Evolutionary conservation across 2,329 filamentous ascomycete genomes (phyloP), one percentile per base, ranked within the genome.

Genomic region (Paraphoma sp.): DNA sequence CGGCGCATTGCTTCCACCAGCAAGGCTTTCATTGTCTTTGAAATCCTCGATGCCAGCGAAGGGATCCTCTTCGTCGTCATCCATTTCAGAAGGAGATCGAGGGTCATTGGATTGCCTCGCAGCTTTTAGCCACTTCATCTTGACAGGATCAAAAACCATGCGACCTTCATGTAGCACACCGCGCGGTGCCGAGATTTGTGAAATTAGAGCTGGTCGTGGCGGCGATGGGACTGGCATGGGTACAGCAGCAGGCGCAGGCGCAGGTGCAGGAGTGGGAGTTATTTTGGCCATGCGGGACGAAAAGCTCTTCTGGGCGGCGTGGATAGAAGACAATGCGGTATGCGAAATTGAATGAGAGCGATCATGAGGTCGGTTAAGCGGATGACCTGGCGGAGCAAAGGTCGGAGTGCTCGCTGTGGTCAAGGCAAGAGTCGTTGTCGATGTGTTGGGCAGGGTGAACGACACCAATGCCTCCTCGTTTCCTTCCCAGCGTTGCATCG

Each of bases 61-160:
- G 6, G 94, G 90, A 73, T 97, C 93, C 56, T 97, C 93, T 56
- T 97, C 93, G 49, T 96, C 92, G 44, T 96, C 92, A 48, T 96
- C 91, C 14, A 91, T 78, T 18, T 88, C 89, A 1, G 65, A 65
- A 4, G 82, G 78, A 8, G 72, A 72, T 36, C 57, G 74, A 57
- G 69, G 76, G 63, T 64, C 76, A 56, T 68, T 65, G 6, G 69
- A 54, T 30, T 60, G 49, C 60, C 82, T 58, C 29, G 70, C 67
- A 2, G 95, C 82, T 76, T 97, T 97, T 54, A 98, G 84, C 95
- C 95, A 99, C 75, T 93, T 96, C 94, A 99, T 98, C 67, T 92
- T 92, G 60, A 92, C 89, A 3, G 95, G 95, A 72, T 99, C 95
- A 74, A 98, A 99, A 9, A 98, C 90, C 95, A 99, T 99, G 65